Conservation (phyloP, 2,329 filamentous ascomycete genomes). For the Cladosporium oxysporum region DNA sequence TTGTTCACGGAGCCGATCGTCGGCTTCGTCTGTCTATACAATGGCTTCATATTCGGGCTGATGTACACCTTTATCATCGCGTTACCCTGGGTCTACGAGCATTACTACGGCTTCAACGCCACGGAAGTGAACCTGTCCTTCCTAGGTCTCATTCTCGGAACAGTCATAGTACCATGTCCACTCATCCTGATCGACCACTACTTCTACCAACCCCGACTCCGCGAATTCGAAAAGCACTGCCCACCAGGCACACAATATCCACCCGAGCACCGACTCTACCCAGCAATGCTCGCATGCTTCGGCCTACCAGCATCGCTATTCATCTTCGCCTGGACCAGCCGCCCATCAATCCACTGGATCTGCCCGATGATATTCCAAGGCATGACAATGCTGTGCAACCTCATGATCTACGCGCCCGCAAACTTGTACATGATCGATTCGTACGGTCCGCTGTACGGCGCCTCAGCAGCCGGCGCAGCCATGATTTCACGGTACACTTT, state of each 20-base stretch:
- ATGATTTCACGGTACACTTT: constrained; percentile 36
- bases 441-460: constrained; percentile 43
- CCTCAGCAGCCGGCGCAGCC: constrained; percentile 38
- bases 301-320: constrained; percentile 38
- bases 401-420: constrained; percentile 37
- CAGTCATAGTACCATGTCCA: constrained; percentile 28
- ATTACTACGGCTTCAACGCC: constrained; percentile 33
- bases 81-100: constrained; percentile 36
- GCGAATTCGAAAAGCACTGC: constrained; percentile 14
- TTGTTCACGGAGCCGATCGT: constrained; percentile 47
- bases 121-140: constrained; percentile 39
- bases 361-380: constrained; percentile 38
- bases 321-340: constrained; percentile 39
- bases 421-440: constrained; percentile 46
- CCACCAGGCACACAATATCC: constrained; percentile 25
- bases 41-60: constrained; percentile 43
- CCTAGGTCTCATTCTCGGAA: constrained; percentile 33
- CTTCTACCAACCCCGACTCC: constrained; percentile 33
- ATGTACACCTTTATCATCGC: constrained; percentile 47
- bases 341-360: constrained; percentile 41
- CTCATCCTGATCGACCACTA: constrained; percentile 35
- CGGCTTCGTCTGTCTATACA: constrained; percentile 44
- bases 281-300: constrained; percentile 36
- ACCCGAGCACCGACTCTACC: constrained; percentile 37
- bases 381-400: constrained; percentile 27